A percentile compares a stretch with the other conserved stretches of the same genome.
phyloP scores from a whole-genome alignment of 2,329 filamentous ascomycete species.

The Chaetomium sp. region DNA sequence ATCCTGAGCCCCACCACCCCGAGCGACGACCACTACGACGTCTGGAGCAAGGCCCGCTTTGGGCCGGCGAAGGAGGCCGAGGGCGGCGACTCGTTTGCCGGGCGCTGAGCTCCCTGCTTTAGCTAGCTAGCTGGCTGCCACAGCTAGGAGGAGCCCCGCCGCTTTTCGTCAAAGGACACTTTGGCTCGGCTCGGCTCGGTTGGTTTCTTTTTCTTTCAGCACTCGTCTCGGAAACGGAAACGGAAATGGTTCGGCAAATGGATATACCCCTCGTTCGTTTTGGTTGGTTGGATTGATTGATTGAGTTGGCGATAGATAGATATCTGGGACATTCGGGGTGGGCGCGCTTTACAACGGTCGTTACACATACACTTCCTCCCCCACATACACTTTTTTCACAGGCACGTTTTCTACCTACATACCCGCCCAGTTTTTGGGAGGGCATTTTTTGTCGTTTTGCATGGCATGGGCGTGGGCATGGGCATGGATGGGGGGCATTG shows the following conservation, averaged over 20 bases:
- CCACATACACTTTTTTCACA: background rate
- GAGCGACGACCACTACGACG: constrained; percentile 46
- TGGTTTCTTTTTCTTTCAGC: no score
- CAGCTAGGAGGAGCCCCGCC: no score
- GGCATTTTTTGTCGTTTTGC: background rate
- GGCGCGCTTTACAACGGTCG: background rate
- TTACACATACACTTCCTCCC: background rate
- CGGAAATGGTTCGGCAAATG: background rate
- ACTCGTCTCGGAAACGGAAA: background rate
- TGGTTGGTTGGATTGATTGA: no score
- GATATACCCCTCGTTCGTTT: constrained; percentile 2
- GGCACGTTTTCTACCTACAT: background rate
- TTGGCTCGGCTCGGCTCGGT: background rate
- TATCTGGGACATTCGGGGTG: background rate
- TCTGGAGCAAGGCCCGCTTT: constrained; percentile 44
- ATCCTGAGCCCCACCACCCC: constrained; percentile 54
- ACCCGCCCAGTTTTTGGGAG: background rate
- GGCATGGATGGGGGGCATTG: background rate
- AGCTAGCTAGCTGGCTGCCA: background rate
- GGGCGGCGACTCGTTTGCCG: constrained; percentile 45
- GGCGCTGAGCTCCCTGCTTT: background rate
- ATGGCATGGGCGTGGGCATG: constrained; percentile 3
- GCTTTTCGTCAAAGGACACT: background rate
- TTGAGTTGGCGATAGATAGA: background rate
- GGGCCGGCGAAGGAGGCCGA: constrained; percentile 45